Conservation (phyloP, 192 early-diverging fungal genomes). For the Chytriomyces confervae region DNA sequence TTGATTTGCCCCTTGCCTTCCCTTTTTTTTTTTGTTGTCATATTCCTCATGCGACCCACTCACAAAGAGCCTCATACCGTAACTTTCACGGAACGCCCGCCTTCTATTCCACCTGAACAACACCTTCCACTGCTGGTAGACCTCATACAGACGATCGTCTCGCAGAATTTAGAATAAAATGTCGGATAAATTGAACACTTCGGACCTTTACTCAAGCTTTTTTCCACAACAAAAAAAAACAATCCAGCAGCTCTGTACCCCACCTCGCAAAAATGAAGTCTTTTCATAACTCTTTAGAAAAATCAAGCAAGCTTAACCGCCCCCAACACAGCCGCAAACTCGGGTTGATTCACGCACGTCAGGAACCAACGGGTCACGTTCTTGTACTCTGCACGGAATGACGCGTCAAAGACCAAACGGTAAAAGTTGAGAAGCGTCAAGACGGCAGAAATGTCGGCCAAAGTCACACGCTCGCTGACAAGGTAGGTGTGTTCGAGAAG, state of each 20-base stretch:
- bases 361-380: slow-evolving; percentile 92
- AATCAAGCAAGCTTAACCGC: slow-evolving; percentile 47
- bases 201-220: not conserved
- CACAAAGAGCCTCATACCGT: too few relatives aligned
- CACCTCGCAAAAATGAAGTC: not conserved
- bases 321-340: slow-evolving; percentile 82
- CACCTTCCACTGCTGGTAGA: too few relatives aligned
- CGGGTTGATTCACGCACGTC: slow-evolving; percentile 79
- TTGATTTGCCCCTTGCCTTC: not conserved
- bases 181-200: too few relatives aligned
- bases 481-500: slow-evolving; percentile 86
- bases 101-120: too few relatives aligned
- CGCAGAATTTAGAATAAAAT: too few relatives aligned
- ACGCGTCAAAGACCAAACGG: slow-evolving; percentile 66
- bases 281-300: not conserved
- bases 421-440: slow-evolving; percentile 60
- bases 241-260: not conserved
- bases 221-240: not conserved
- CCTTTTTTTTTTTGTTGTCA: not conserved
- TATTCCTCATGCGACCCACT: too few relatives aligned
- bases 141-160: too few relatives aligned
- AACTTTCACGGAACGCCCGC: too few relatives aligned
- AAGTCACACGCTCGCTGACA: slow-evolving; percentile 87
- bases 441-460: slow-evolving; percentile 83
- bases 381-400: slow-evolving; percentile 81